These are phyloP conservation scores for Fagopyrum homotropicum DNA, from an alignment of 148 eudicot species.

Conservation along the genomic window DNA sequence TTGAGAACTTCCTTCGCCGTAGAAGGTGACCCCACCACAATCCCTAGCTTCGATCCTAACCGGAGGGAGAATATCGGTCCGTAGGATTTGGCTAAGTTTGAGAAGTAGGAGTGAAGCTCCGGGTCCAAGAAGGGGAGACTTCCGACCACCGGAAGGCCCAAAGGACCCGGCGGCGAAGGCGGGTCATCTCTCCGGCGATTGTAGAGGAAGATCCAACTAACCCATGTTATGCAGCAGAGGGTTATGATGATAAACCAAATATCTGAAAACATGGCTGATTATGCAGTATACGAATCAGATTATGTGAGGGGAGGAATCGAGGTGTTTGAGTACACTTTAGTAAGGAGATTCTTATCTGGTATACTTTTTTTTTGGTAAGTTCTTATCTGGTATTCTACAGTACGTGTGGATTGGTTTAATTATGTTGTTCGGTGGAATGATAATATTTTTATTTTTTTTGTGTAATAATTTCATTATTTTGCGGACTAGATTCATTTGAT, in stretches of 20 bases:
- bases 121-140: constrained; percentile 6
- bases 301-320: too few species aligned
- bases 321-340: too few species aligned
- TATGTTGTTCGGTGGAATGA: too few species aligned
- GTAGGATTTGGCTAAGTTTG: constrained; percentile 19
- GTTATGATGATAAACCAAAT: neutral
- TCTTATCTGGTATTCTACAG: too few species aligned
- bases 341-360: too few species aligned
- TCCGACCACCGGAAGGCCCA: neutral
- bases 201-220: neutral
- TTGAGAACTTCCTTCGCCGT: constrained; percentile 50
- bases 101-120: constrained; percentile 3
- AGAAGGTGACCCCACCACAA: constrained; percentile 42
- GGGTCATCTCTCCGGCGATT: neutral
- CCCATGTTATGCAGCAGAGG: neutral
- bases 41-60: constrained; percentile 40
- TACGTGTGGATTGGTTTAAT: too few species aligned
- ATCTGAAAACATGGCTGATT: neutral
- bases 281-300: neutral
- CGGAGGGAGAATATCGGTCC: constrained; percentile 52
- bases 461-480: too few species aligned
- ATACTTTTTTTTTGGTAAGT: too few species aligned
- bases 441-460: too few species aligned
- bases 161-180: constrained; percentile 19
- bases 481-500: too few species aligned